A percentile compares a stretch with the other conserved stretches of the same genome.
phyloP scores from a whole-genome alignment of 148 eudicot species.

The Rhododendron ferrugineum region DNA sequence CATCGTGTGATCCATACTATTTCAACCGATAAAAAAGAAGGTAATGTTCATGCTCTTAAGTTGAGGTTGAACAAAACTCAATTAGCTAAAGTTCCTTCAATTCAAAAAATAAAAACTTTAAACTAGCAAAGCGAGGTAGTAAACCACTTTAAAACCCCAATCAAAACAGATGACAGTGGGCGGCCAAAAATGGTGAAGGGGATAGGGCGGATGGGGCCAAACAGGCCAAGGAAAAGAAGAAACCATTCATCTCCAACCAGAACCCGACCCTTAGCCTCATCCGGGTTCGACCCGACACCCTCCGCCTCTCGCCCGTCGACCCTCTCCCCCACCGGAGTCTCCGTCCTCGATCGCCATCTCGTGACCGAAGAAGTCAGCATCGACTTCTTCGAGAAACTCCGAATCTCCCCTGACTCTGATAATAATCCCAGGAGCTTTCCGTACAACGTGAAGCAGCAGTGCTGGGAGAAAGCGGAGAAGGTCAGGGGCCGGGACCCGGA shows the following conservation, averaged over 20 bases:
- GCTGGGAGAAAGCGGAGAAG: slow-evolving; percentile 94
- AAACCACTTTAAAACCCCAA: background rate
- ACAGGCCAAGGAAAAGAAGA: slow-evolving; percentile 11
- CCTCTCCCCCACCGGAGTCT: slow-evolving; percentile 28
- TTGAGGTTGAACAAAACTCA: too few relatives aligned
- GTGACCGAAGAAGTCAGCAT: slow-evolving; percentile 32
- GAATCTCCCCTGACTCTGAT: slow-evolving; percentile 21
- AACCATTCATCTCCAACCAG: slow-evolving; percentile 17
- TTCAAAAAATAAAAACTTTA: too few relatives aligned
- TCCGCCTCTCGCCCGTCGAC: slow-evolving; percentile 19
- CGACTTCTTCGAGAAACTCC: slow-evolving; percentile 36
- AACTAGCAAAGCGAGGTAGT: too few relatives aligned
- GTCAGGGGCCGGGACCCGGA: slow-evolving; percentile 84
- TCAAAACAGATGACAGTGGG: background rate
- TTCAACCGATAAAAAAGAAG: too few relatives aligned
- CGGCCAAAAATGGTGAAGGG: background rate
- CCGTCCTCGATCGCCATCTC: slow-evolving; percentile 27
- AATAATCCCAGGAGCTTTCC: slow-evolving; percentile 84
- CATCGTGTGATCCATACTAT: too few relatives aligned
- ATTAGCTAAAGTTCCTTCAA: too few relatives aligned
- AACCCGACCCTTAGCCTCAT: slow-evolving; percentile 14
- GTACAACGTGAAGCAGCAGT: slow-evolving; percentile 78
- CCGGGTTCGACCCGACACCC: slow-evolving; percentile 18
- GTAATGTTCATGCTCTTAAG: too few relatives aligned
- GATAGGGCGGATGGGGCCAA: slow-evolving; percentile 3